Evolutionary conservation across 768 basidiomycete genomes (phyloP).

Genomic region (Clathrus columnatus): DNA sequence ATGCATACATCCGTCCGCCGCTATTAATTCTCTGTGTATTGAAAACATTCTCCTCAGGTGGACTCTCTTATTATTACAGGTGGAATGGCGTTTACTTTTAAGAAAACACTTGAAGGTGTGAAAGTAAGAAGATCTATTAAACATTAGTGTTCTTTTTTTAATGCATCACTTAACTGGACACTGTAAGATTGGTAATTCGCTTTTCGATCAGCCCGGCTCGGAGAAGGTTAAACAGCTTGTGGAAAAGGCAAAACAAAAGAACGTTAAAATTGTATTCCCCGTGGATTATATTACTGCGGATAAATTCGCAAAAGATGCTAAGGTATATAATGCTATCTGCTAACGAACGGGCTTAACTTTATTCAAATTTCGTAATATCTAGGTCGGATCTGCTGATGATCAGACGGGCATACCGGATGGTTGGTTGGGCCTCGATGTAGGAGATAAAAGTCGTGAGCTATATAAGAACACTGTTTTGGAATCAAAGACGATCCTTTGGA

Average conservation of each 20-base stretch:
- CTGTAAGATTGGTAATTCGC: constrained; percentile 81
- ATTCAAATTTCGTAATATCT: constrained; percentile 4
- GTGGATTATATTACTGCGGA: constrained; percentile 91
- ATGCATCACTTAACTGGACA: constrained; percentile 2
- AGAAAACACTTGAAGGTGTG: constrained; percentile 81
- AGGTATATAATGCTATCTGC: constrained; percentile 34
- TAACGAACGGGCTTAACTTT: not conserved
- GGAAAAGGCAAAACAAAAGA: constrained; percentile 86
- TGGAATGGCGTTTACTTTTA: constrained; percentile 99
- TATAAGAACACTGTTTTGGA: constrained; percentile 75
- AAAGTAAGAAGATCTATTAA: constrained; percentile 38
- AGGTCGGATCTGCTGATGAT: constrained; percentile 75
- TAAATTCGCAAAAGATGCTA: constrained; percentile 90
- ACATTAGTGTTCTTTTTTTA: not conserved
- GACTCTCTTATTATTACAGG: constrained; percentile 93
- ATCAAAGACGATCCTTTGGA: constrained; percentile 96
- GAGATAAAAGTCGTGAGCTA: constrained; percentile 71
- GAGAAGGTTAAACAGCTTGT: constrained; percentile 77
- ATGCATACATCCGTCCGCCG: not conserved
- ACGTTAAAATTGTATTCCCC: constrained; percentile 92
- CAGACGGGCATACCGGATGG: constrained; percentile 81
- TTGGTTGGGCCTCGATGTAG: constrained; percentile 94
- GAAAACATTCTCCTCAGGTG: constrained; percentile 46
- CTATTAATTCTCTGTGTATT: constrained; percentile 6
- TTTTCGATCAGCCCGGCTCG: constrained; percentile 85